Percentiles rank a stretch among this genome's conserved stretches.
phyloP scores from a whole-genome alignment of 192 early-diverging fungal genomes.

The Haplosporangium gracile region DNA sequence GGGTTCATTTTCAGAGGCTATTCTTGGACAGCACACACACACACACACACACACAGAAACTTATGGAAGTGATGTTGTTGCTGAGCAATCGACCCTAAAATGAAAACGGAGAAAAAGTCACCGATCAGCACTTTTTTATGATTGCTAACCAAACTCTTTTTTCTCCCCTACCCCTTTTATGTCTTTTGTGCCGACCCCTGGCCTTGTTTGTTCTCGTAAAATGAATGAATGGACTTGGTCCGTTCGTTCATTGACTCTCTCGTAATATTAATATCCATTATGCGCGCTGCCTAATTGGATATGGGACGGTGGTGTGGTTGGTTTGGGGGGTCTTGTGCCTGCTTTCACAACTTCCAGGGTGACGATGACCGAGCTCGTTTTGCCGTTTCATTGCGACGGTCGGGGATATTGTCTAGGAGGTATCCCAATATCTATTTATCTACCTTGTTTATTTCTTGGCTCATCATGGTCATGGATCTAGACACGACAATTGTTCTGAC shows the following conservation, averaged over 20 bases:
- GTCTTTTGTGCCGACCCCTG: background rate
- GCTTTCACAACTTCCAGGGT: constrained; percentile 35
- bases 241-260: background rate
- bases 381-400: constrained; percentile 64
- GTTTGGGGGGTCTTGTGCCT: background rate
- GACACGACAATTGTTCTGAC: background rate
- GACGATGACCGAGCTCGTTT: constrained; percentile 71
- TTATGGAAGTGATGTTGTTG: background rate
- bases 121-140: background rate
- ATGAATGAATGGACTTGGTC: background rate
- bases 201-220: background rate
- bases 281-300: background rate
- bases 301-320: background rate
- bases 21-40: background rate
- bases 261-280: background rate
- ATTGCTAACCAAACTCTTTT: constrained; percentile 1
- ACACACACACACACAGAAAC: background rate
- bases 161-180: background rate
- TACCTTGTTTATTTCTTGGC: background rate
- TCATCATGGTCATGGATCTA: background rate
- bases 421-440: background rate
- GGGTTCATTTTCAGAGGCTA: background rate
- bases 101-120: background rate
- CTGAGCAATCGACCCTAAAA: background rate
- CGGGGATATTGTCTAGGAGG: constrained; percentile 67